phyloP scores from a whole-genome alignment of 257 asterid genomes.

The Paraleonurus japonicus region DNA sequence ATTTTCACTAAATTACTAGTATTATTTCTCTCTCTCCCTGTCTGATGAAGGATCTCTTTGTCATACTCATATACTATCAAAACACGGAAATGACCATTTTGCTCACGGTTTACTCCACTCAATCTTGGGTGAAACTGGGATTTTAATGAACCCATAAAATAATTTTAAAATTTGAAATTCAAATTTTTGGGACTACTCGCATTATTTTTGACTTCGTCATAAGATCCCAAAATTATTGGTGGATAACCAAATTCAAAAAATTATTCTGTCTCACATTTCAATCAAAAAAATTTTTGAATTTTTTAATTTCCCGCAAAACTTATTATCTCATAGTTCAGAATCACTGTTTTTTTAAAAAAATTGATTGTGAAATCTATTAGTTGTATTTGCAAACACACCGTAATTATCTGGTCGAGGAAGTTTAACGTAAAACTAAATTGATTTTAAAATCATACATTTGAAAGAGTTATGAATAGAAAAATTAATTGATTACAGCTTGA shows the following conservation, averaged over 20 bases:
- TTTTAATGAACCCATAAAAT: too few relatives aligned
- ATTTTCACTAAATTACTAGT: conserved; percentile 26
- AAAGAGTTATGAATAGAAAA: too few relatives aligned
- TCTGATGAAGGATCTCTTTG: conserved; percentile 8
- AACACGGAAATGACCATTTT: conserved; percentile 15
- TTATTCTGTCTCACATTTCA: too few relatives aligned
- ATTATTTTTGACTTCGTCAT: neutral
- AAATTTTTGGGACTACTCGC: conserved; percentile 5
- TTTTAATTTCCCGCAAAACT: too few relatives aligned
- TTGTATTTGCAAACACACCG: too few relatives aligned
- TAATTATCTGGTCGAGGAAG: neutral
- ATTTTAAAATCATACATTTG: neutral
- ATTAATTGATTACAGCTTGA: neutral
- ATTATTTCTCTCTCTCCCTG: neutral
- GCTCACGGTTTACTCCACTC: too few relatives aligned
- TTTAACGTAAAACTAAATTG: neutral
- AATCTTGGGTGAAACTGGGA: too few relatives aligned
- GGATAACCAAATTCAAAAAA: conserved; percentile 15
- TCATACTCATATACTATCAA: neutral
- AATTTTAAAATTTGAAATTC: conserved; percentile 34
- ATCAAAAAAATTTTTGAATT: too few relatives aligned
- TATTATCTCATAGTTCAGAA: too few relatives aligned
- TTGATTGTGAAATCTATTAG: too few relatives aligned
- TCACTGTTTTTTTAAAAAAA: too few relatives aligned
- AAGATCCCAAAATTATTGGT: conserved; percentile 12